Percentiles rank a stretch among this genome's conserved stretches.
These are phyloP conservation scores for Rhodotorula sp. DNA, from an alignment of 1,284 basidiomycete genomes.

Conservation along the genomic window DNA sequence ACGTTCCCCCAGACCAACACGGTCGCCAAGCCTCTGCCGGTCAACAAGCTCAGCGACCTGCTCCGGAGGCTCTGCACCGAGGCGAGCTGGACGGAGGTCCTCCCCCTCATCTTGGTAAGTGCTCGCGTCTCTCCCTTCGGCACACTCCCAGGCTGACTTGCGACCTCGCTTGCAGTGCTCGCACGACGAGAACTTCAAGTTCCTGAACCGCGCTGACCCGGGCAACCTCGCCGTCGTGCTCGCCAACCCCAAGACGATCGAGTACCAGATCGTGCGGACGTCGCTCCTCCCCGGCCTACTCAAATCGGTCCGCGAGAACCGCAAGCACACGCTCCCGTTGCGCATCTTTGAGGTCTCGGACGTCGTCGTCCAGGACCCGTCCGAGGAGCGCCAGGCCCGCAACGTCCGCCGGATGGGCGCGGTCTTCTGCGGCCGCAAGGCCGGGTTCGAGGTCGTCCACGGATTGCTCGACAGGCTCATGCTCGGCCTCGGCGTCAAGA, in stretches of 20 bases:
- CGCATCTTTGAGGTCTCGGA: slow-evolving; percentile 94
- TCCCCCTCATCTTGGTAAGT: slow-evolving; percentile 86
- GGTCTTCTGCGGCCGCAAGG: slow-evolving; percentile 88
- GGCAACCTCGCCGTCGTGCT: slow-evolving; percentile 81
- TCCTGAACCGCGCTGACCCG: slow-evolving; percentile 82
- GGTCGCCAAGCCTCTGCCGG: slow-evolving; percentile 84
- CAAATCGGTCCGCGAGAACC: slow-evolving; percentile 96
- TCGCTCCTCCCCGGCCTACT: slow-evolving; percentile 92
- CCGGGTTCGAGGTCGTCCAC: slow-evolving; percentile 95
- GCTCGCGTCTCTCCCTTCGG: too few relatives aligned
- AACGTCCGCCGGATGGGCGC: slow-evolving; percentile 87
- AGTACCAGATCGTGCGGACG: slow-evolving; percentile 97
- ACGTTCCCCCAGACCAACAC: slow-evolving; percentile 94
- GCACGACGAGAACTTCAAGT: slow-evolving; percentile 96
- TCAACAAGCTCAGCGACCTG: slow-evolving; percentile 89
- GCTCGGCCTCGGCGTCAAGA: slow-evolving; percentile 88
- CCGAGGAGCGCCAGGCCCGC: slow-evolving; percentile 76
- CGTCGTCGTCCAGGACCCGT: slow-evolving; percentile 82
- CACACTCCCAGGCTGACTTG: neutral
- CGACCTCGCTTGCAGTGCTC: slow-evolving; percentile 67
- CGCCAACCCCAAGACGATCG: slow-evolving; percentile 94
- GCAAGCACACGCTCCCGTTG: slow-evolving; percentile 87
- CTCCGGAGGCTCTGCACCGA: slow-evolving; percentile 87
- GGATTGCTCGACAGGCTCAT: slow-evolving; percentile 91
- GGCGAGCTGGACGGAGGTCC: slow-evolving; percentile 92